Percentiles rank a stretch among this genome's conserved stretches.
Evolutionary conservation across 2,329 filamentous ascomycete genomes (phyloP).

Genomic region (Epicoccum nigrum): DNA sequence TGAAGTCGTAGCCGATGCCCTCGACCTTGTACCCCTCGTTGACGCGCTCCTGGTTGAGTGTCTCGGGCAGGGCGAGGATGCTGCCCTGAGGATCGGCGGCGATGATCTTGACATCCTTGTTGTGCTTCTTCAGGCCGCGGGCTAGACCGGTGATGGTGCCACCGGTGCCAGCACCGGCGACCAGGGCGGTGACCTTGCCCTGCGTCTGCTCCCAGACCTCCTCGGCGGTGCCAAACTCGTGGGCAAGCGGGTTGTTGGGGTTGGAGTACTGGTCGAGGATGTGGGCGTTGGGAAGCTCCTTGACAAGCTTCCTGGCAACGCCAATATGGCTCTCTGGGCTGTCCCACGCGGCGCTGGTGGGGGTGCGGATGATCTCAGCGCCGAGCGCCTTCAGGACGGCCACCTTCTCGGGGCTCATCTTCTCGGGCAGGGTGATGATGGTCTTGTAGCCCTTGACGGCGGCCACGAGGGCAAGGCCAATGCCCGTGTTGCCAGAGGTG

Average conservation of each 20-base stretch:
- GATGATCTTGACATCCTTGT: constrained; percentile 81
- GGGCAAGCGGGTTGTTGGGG: constrained; percentile 86
- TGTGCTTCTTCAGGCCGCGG: constrained; percentile 85
- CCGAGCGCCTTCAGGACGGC: constrained; percentile 91
- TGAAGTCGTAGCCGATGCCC: constrained; percentile 98
- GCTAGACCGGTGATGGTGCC: constrained; percentile 93
- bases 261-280: constrained; percentile 98
- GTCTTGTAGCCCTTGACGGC: constrained; percentile 98
- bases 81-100: constrained; percentile 93
- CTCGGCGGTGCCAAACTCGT: constrained; percentile 92
- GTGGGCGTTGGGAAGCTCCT: constrained; percentile 95
- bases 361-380: constrained; percentile 96
- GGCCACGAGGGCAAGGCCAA: constrained; percentile 89
- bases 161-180: constrained; percentile 93
- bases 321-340: constrained; percentile 96
- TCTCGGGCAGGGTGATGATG: constrained; percentile 98
- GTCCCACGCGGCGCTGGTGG: constrained; percentile 94
- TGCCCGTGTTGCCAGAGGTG: constrained; percentile 97
- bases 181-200: constrained; percentile 79
- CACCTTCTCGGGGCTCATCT: constrained; percentile 99
- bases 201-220: constrained; percentile 94
- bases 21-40: constrained; percentile 97
- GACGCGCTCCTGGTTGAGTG: constrained; percentile 77
- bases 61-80: constrained; percentile 81
- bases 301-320: constrained; percentile 85